These are phyloP conservation scores for Solanum tarapatanum DNA, from an alignment of 257 asterid genomes.

Conservation along the genomic window DNA sequence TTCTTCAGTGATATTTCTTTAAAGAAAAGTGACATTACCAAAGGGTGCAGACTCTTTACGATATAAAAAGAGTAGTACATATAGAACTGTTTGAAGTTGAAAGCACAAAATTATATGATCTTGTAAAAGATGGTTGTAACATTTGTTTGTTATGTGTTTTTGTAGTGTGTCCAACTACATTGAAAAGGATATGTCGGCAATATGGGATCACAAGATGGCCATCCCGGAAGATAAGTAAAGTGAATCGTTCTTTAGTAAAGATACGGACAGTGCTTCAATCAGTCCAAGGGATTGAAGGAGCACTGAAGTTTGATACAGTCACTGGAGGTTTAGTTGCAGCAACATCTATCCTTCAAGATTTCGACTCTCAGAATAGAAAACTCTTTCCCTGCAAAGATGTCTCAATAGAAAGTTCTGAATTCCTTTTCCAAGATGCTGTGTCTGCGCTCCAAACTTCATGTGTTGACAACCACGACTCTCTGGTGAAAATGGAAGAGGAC, in stretches of 20 bases:
- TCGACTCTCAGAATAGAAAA: slow-evolving; percentile 12
- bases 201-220: slow-evolving; percentile 95
- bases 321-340: slow-evolving; percentile 41
- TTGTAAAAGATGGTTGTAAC: neutral
- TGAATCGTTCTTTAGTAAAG: slow-evolving; percentile 68
- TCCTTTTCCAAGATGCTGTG: slow-evolving; percentile 10
- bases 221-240: slow-evolving; percentile 80
- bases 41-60: neutral
- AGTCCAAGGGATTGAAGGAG: slow-evolving; percentile 74
- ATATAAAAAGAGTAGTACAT: neutral
- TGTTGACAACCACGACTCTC: slow-evolving; percentile 15
- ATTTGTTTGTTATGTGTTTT: neutral
- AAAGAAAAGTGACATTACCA: neutral
- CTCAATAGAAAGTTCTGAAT: slow-evolving; percentile 7
- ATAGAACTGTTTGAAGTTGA: neutral
- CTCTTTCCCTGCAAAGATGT: slow-evolving; percentile 9
- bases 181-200: slow-evolving; percentile 80
- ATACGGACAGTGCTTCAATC: slow-evolving; percentile 67
- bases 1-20: neutral
- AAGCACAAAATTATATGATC: neutral
- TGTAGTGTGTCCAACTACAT: slow-evolving; percentile 86
- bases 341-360: slow-evolving; percentile 30
- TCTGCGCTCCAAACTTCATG: slow-evolving; percentile 12
- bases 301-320: slow-evolving; percentile 50
- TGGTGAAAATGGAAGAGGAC: slow-evolving; percentile 50